Evolutionary conservation across 371 early-diverging fungal species (phyloP).

Genomic region (Dichotomocladium elegans): DNA sequence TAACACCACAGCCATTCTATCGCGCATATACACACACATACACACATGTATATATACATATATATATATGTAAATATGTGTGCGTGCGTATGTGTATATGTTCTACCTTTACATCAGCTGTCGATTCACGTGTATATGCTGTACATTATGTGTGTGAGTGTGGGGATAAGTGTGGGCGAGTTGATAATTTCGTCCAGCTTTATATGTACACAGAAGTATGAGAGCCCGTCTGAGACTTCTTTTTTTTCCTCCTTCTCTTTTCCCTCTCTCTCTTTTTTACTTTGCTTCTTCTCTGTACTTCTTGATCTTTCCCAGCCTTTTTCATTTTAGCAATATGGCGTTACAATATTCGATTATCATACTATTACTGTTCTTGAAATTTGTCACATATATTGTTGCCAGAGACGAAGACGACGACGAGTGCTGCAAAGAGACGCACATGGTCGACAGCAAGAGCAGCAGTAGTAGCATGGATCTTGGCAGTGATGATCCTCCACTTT

Average conservation of each 20-base stretch:
- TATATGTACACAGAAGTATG: not conserved
- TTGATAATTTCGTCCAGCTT: not conserved
- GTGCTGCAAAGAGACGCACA: too few species aligned
- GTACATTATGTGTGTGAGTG: too few species aligned
- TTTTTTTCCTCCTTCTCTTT: not conserved
- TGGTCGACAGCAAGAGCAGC: not conserved
- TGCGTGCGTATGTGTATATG: slow-evolving; percentile 55
- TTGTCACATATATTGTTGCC: slow-evolving; percentile 6
- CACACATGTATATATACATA: not conserved
- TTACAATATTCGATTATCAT: slow-evolving; percentile 14
- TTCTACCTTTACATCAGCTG: too few species aligned
- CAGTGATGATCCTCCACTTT: not conserved
- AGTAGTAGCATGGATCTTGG: not conserved
- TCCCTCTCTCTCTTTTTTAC: not conserved
- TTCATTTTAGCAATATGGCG: slow-evolving; percentile 5
- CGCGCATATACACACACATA: too few species aligned
- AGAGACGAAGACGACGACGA: slow-evolving; percentile 9
- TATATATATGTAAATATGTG: not conserved
- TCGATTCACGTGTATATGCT: too few species aligned
- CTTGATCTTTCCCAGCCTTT: not conserved
- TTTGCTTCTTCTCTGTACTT: not conserved
- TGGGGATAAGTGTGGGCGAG: too few species aligned
- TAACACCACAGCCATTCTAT: too few species aligned
- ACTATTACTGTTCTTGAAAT: slow-evolving; percentile 12
- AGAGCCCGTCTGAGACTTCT: not conserved